A percentile compares a stretch with the other conserved stretches of the same genome.
These are phyloP conservation scores for Coleophoma crateriformis DNA, from an alignment of 2,329 filamentous ascomycete genomes.

Conservation along the genomic window DNA sequence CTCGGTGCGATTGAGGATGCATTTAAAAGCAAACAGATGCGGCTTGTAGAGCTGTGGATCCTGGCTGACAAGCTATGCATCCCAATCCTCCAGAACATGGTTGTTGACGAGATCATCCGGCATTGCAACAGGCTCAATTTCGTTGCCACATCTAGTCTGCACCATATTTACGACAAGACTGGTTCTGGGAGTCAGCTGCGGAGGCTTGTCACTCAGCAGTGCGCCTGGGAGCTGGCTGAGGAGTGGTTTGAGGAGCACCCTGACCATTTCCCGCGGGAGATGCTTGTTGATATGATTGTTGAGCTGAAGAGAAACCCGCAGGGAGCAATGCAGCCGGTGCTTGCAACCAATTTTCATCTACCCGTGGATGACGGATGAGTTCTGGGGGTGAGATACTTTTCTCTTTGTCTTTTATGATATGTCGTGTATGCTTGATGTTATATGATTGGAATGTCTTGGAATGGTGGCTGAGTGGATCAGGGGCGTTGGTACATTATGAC, in stretches of 20 bases:
- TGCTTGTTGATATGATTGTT: background rate
- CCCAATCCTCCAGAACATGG: conserved; percentile 3
- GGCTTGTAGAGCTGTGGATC: conserved; percentile 4
- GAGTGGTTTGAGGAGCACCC: background rate
- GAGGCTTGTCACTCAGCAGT: background rate
- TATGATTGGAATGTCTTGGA: too few relatives aligned
- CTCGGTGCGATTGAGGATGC: background rate
- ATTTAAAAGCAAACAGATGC: background rate
- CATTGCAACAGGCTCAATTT: conserved; percentile 3
- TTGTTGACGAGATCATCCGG: background rate
- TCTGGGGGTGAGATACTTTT: too few relatives aligned
- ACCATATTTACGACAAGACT: conserved; percentile 42
- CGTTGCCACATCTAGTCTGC: conserved; percentile 47
- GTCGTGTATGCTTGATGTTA: too few relatives aligned
- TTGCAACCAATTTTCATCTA: too few relatives aligned
- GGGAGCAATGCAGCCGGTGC: too few relatives aligned
- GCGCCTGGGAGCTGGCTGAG: background rate
- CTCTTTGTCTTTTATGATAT: too few relatives aligned
- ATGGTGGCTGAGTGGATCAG: too few relatives aligned
- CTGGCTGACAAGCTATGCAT: conserved; percentile 5
- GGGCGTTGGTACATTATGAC: too few relatives aligned
- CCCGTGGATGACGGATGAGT: too few relatives aligned
- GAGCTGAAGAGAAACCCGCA: too few relatives aligned
- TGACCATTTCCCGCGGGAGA: background rate
- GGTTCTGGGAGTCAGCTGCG: background rate